Base-by-base conservation (phyloP, 805 yeast species). In the Cyberlindnera misumaiensis region DNA sequence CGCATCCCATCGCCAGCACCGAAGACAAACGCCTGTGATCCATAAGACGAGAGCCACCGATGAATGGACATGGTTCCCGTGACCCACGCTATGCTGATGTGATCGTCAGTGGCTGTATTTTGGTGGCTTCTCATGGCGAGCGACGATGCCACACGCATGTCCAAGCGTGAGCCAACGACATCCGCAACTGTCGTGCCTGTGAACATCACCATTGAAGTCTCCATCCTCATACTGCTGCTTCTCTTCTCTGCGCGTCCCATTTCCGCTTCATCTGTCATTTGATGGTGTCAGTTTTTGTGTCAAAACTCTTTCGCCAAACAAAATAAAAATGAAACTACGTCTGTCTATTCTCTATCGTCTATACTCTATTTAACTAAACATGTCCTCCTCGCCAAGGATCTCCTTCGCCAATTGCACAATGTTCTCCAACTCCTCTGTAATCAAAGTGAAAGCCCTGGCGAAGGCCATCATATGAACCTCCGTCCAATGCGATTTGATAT, bases 381-480 rank as follows among this genome's bases (percentile, higher is more conserved):
- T 20, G 7, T 44, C 47, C 22, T 70, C 71, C 45, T 69, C 73
- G 4, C 77, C 76, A 12, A 72, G 42, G 9, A 71, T 59, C 20
- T 59, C 64, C 45, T 66, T 70, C n/a, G 70, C 52, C 14, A 56
- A 49, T 3, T 48, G 47, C 5, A 64, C 55, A 11, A 71, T 45
- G 29, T 55, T 55, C 36, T 70, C 68, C 32, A 70, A 44, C 30
- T 64, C 69, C 36, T 62, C 65, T 0, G 73, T 59, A n/a, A 70
- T 63, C 15, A 63, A 62, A 0, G 75, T 70, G 42, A 68, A 68
- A 1, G 75, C 68, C 35, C 68, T 62, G 1, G 75, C 63, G 48
- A 70, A 70, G 1, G 74, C 74, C 57, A 70, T 61, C 10, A 71
- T 72, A 44, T 72, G 75, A 22, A 72, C 63, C 33, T 65, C 67